A percentile compares a stretch with the other conserved stretches of the same genome.
Conservation (phyloP, 768 basidiomycete species). For the Kondoa subrosea region DNA sequence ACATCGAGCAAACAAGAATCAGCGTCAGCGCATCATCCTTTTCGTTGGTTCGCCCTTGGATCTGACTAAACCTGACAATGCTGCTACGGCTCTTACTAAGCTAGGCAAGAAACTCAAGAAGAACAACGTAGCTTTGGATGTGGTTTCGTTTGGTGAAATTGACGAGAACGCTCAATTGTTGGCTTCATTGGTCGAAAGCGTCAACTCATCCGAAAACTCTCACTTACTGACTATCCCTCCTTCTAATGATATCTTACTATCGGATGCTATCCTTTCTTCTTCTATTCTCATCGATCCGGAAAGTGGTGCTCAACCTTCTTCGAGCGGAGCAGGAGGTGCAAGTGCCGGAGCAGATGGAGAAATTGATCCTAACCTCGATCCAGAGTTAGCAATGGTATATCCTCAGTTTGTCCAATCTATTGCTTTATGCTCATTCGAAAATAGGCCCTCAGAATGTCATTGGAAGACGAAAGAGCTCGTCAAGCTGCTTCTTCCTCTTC, state of each 20-base stretch:
- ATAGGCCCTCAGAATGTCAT: conserved; percentile 88
- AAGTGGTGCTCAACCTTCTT: conserved; percentile 36
- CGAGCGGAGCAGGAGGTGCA: conserved; percentile 37
- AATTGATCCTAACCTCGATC: conserved; percentile 86
- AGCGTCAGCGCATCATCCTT: conserved; percentile 84
- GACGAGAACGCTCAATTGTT: conserved; percentile 58
- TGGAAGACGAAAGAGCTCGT: conserved; percentile 83
- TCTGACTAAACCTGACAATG: not conserved
- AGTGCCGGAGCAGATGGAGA: conserved; percentile 60
- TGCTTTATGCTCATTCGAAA: not conserved
- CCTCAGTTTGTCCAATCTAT: not conserved
- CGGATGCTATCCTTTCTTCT: conserved; percentile 63
- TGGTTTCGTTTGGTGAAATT: conserved; percentile 68
- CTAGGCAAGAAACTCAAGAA: conserved; percentile 97
- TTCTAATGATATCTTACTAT: conserved; percentile 54
- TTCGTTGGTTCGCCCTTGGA: conserved; percentile 79
- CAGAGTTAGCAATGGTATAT: conserved; percentile 85
- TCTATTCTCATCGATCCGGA: conserved; percentile 65
- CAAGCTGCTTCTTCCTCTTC: conserved; percentile 16
- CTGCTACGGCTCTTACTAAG: conserved; percentile 43
- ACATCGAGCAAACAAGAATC: conserved; percentile 95
- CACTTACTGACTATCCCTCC: conserved; percentile 67
- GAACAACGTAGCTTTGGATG: conserved; percentile 92
- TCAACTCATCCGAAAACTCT: conserved; percentile 68
- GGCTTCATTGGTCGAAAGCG: conserved; percentile 64